phyloP scores from a whole-genome alignment of 75 land plant genomes.

The Selaginella moellendorffii region DNA sequence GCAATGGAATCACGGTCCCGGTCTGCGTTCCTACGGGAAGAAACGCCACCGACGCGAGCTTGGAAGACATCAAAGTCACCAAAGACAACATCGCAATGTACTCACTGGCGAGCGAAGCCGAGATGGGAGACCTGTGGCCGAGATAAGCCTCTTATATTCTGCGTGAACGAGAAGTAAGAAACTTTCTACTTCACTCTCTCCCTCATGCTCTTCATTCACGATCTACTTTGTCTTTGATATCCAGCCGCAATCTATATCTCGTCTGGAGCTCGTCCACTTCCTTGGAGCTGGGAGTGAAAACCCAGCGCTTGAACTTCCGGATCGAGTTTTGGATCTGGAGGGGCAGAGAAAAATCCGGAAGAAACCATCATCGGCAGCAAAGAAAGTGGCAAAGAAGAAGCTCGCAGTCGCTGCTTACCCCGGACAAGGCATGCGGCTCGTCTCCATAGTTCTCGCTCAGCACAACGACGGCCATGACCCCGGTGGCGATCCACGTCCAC shows the following conservation, averaged over 20 bases:
- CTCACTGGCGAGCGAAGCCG: neutral
- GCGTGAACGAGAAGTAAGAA: no score
- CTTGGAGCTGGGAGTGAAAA: neutral
- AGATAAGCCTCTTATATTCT: no score
- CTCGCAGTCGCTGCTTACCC: no score
- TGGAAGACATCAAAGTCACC: neutral
- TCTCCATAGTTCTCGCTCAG: neutral
- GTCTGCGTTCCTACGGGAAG: neutral
- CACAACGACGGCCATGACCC: neutral
- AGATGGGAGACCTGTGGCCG: neutral
- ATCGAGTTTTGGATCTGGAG: neutral
- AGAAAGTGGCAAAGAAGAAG: no score
- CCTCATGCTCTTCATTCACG: no score
- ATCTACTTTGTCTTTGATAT: no score
- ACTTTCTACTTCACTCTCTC: no score
- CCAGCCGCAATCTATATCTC: neutral
- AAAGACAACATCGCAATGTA: neutral
- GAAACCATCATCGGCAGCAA: no score
- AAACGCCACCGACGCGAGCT: neutral
- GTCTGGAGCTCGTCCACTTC: neutral
- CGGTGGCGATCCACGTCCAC: neutral
- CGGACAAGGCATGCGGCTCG: neutral
- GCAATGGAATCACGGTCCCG: neutral
- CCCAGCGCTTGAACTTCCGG: neutral
- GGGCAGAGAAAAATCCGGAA: no score